Conservation (phyloP, 306 rosid species). For the Quercus rubra region DNA sequence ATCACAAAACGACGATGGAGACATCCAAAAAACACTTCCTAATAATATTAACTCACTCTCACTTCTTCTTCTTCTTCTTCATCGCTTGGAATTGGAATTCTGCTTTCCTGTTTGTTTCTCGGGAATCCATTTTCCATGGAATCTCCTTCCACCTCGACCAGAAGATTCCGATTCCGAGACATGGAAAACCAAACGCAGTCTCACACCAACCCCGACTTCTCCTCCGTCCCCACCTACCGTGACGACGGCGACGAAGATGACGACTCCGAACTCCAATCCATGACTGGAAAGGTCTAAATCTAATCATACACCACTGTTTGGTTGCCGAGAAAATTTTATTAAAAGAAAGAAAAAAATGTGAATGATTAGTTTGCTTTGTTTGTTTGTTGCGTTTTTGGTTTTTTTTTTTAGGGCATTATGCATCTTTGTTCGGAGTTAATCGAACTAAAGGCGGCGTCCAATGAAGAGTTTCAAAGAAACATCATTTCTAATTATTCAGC, state of each 20-base stretch:
- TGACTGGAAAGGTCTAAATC: conserved; percentile 55
- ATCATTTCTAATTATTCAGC: conserved; percentile 51
- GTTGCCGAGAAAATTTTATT: background rate
- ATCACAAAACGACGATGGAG: conserved; percentile 21
- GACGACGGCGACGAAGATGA: conserved; percentile 29
- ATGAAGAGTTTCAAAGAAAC: conserved; percentile 54
- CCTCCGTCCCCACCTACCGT: conserved; percentile 34
- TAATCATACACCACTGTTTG: background rate
- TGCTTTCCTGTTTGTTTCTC: background rate
- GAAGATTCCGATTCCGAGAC: conserved; percentile 55
- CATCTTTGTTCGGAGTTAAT: conserved; percentile 77
- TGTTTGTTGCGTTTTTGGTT: background rate
- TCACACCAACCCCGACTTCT: conserved; percentile 39
- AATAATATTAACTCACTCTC: too few relatives aligned
- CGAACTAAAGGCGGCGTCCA: conserved; percentile 69
- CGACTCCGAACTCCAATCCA: conserved; percentile 57
- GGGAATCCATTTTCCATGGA: conserved; percentile 40
- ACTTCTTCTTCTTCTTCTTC: too few relatives aligned
- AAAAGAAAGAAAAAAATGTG: background rate
- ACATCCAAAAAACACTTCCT: background rate
- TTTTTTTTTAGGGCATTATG: conserved; percentile 54
- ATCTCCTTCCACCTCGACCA: conserved; percentile 34
- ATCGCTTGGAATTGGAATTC: background rate
- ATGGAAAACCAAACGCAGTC: conserved; percentile 35
- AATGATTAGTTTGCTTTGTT: too few relatives aligned